These are phyloP conservation scores for Chlamydomonas schloesseri DNA, from an alignment of 139 green algal genomes.

Conservation along the genomic window DNA sequence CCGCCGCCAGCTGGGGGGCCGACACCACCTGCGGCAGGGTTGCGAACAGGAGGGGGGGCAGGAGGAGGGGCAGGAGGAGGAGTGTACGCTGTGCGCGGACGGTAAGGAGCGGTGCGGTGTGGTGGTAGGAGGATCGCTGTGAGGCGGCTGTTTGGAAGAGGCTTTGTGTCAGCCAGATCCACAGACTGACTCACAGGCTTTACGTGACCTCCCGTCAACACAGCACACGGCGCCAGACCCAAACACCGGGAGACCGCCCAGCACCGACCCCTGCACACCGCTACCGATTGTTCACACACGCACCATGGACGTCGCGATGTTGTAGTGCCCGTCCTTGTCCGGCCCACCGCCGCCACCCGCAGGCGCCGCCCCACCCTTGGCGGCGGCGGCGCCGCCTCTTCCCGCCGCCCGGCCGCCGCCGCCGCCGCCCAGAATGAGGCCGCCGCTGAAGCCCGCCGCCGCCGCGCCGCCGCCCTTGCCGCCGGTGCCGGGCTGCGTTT, in stretches of 20 bases:
- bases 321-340: too few relatives aligned
- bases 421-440: neutral
- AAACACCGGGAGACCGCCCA: too few relatives aligned
- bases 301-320: neutral
- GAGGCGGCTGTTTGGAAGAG: neutral
- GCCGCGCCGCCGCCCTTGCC: neutral
- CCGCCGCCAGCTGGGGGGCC: conserved; percentile 76
- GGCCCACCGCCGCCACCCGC: too few relatives aligned
- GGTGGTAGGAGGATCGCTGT: too few relatives aligned
- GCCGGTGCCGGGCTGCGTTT: conserved; percentile 46
- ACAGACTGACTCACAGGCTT: too few relatives aligned
- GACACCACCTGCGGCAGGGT: conserved; percentile 61
- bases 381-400: too few relatives aligned
- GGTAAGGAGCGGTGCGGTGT: too few relatives aligned
- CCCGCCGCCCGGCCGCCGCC: neutral
- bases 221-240: too few relatives aligned
- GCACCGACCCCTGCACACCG: too few relatives aligned
- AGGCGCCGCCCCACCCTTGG: neutral
- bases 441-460: neutral
- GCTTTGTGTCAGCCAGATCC: too few relatives aligned
- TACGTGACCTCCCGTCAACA: too few relatives aligned
- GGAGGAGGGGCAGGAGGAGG: neutral
- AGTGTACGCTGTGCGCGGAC: neutral
- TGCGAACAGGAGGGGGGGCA: neutral
- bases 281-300: too few relatives aligned